These are phyloP conservation scores for Zygosaccharomyces rouxii DNA, from an alignment of 805 yeast genomes.

Conservation along the genomic window DNA sequence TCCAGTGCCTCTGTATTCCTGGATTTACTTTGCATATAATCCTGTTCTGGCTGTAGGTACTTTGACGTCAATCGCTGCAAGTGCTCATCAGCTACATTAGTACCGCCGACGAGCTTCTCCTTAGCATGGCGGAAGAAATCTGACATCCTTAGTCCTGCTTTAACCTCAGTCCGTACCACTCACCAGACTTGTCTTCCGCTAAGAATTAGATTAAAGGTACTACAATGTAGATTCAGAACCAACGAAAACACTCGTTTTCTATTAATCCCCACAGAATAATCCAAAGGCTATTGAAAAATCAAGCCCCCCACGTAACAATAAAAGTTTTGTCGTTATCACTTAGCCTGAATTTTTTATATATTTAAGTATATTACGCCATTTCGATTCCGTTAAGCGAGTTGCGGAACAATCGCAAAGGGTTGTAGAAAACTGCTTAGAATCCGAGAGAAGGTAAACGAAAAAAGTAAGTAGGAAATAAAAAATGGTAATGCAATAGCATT, in stretches of 20 bases:
- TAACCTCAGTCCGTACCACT: not conserved
- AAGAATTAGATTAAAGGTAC: too few species aligned
- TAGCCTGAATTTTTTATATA: too few species aligned
- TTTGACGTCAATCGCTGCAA: constrained; percentile 16
- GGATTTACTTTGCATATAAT: constrained; percentile 6
- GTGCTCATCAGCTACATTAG: constrained; percentile 19
- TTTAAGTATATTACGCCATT: not conserved
- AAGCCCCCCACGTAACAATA: too few species aligned
- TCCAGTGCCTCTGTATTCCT: constrained; percentile 13
- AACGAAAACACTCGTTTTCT: too few species aligned
- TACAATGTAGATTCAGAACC: too few species aligned
- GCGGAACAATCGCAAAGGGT: not conserved
- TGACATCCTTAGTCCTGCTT: constrained; percentile 8
- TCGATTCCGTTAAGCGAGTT: not conserved
- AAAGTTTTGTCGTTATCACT: too few species aligned
- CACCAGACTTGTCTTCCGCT: not conserved
- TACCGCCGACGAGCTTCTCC: constrained; percentile 24
- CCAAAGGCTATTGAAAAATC: too few species aligned
- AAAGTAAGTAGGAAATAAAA: not conserved
- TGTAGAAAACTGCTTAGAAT: not conserved
- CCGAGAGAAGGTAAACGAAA: not conserved
- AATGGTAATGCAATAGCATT: not conserved
- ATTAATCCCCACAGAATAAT: too few species aligned
- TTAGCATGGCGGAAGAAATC: constrained; percentile 23
- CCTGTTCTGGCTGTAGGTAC: constrained; percentile 12